phyloP scores from a whole-genome alignment of 176 grass and related monocot genomes.

The Microstegium vimineum region DNA sequence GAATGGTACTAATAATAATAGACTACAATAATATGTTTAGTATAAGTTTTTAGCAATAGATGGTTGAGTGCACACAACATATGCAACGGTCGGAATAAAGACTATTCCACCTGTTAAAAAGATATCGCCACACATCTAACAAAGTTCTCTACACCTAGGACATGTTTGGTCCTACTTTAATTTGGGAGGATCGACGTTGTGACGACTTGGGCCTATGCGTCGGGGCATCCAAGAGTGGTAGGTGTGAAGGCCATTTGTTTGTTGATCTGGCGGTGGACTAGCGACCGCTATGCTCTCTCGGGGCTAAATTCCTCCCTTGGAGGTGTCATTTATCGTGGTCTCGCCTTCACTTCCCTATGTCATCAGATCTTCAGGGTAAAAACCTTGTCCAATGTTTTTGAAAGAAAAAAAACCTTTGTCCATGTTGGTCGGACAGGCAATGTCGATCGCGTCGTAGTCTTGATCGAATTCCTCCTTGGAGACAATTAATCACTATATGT shows the following conservation, averaged over 20 bases:
- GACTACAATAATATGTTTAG: not conserved
- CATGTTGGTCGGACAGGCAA: too few relatives aligned
- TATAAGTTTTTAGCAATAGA: not conserved
- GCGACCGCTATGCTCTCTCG: not conserved
- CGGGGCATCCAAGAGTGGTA: not conserved
- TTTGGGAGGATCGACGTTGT: not conserved
- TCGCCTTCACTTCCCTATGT: too few relatives aligned
- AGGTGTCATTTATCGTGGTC: not conserved
- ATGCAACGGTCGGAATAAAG: not conserved
- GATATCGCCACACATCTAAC: not conserved
- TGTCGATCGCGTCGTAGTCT: too few relatives aligned
- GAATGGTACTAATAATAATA: too few relatives aligned
- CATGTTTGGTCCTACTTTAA: not conserved
- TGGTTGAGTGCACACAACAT: not conserved
- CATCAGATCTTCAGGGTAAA: too few relatives aligned
- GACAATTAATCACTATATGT: too few relatives aligned
- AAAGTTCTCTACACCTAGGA: not conserved
- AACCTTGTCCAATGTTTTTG: too few relatives aligned
- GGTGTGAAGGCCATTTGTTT: not conserved
- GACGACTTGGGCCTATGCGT: not conserved
- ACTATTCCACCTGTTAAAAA: not conserved
- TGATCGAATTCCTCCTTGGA: too few relatives aligned
- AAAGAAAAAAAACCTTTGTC: too few relatives aligned
- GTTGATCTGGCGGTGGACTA: not conserved
- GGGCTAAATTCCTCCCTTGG: not conserved